phyloP scores from a whole-genome alignment of 345 rosid genomes.

The Eucalyptus virginea region DNA sequence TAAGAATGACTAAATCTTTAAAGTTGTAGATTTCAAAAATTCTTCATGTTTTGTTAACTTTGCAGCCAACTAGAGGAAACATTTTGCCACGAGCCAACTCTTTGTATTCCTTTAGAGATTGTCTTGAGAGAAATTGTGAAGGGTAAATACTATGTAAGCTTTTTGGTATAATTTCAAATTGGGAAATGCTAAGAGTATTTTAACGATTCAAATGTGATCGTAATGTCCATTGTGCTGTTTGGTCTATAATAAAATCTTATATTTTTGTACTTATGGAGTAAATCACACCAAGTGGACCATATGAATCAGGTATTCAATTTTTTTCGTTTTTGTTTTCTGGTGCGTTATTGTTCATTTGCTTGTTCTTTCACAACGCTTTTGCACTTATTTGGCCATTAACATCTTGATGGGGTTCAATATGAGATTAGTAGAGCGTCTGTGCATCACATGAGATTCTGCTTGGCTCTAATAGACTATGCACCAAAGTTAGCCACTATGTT shows the following conservation, averaged over 20 bases:
- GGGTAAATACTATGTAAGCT: not conserved
- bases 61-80: not conserved
- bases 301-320: not conserved
- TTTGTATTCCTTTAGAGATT: not conserved
- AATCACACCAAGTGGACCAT: not conserved
- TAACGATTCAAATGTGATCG: rapidly evolving
- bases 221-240: not conserved
- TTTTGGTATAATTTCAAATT: not conserved
- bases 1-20: not conserved
- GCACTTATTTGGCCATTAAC: not conserved
- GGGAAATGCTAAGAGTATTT: too few relatives aligned
- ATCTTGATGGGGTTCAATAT: not conserved
- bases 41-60: not conserved
- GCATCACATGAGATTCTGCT: not conserved
- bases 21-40: not conserved
- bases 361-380: not conserved
- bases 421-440: not conserved
- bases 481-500: too few relatives aligned
- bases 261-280: not conserved
- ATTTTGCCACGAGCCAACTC: not conserved
- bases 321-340: not conserved
- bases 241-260: too few relatives aligned
- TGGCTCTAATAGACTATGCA: not conserved
- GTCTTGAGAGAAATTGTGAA: not conserved
- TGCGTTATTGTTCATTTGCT: not conserved